A percentile compares a stretch with the other conserved stretches of the same genome.
Evolutionary conservation across 179 eudicot species (phyloP).

Genomic region (Beta lomatogona): DNA sequence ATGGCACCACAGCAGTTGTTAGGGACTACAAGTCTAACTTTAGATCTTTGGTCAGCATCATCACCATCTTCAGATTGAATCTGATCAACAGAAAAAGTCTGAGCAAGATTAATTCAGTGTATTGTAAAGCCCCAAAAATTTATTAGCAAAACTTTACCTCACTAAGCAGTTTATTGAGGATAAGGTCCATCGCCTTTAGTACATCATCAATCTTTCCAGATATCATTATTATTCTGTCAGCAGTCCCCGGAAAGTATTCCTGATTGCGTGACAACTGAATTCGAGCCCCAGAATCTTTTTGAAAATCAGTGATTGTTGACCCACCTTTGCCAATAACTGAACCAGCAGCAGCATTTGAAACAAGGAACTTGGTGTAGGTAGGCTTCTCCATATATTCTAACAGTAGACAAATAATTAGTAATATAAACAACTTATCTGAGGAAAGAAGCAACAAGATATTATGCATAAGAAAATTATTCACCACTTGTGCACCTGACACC

Average conservation of each 20-base stretch:
- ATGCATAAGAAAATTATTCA: neutral
- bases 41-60: slow-evolving; percentile 62
- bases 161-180: slow-evolving; percentile 66
- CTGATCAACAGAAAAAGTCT: slow-evolving; percentile 36
- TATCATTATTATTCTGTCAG: slow-evolving; percentile 87
- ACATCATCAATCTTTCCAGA: slow-evolving; percentile 74
- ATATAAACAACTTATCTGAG: neutral
- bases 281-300: slow-evolving; percentile 86
- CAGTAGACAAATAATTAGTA: slow-evolving; percentile 8
- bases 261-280: slow-evolving; percentile 93
- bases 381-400: slow-evolving; percentile 64
- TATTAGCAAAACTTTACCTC: slow-evolving; percentile 52
- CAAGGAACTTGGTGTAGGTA: slow-evolving; percentile 78
- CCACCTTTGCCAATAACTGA: slow-evolving; percentile 96
- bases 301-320: slow-evolving; percentile 82
- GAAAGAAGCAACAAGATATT: neutral
- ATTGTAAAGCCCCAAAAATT: neutral
- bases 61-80: slow-evolving; percentile 63
- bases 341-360: slow-evolving; percentile 95
- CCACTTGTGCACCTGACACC: neutral
- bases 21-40: slow-evolving; percentile 82
- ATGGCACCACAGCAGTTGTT: slow-evolving; percentile 95
- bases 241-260: slow-evolving; percentile 91
- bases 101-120: slow-evolving; percentile 18
- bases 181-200: slow-evolving; percentile 79